Conservation (phyloP, 1,284 basidiomycete genomes). For the Ustilago xerochloae region DNA sequence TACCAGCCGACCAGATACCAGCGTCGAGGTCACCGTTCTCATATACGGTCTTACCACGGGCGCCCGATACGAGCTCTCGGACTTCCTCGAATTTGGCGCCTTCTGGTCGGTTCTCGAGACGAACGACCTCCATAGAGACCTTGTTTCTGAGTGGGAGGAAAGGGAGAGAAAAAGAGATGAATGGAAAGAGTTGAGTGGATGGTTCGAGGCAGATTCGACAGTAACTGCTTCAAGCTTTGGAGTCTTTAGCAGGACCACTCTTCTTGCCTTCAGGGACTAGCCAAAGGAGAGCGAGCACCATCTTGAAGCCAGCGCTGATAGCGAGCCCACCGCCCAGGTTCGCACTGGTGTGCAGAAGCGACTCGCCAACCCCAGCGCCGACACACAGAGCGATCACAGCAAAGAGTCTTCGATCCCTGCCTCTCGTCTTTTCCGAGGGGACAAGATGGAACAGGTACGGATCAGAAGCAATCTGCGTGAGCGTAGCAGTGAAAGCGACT, state of each 20-base stretch:
- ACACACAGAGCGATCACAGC: slow-evolving; percentile 47
- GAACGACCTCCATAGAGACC: slow-evolving; percentile 82
- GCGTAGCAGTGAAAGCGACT: slow-evolving; percentile 61
- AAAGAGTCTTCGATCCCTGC: slow-evolving; percentile 52
- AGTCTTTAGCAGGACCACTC: slow-evolving; percentile 2
- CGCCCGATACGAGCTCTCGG: slow-evolving; percentile 80
- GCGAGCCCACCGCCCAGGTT: slow-evolving; percentile 48
- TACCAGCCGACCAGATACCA: slow-evolving; percentile 88
- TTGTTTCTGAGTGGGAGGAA: slow-evolving; percentile 71
- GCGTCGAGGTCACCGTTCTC: slow-evolving; percentile 85
- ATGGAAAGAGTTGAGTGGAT: not conserved
- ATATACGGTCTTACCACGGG: slow-evolving; percentile 81
- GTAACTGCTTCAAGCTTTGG: slow-evolving; percentile 13
- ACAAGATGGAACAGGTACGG: slow-evolving; percentile 56
- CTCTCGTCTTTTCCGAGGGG: slow-evolving; percentile 44
- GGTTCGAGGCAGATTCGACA: not conserved
- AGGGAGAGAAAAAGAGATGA: not conserved
- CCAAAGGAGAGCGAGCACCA: slow-evolving; percentile 49
- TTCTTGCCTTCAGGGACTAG: slow-evolving; percentile 42
- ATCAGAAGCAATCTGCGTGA: slow-evolving; percentile 60
- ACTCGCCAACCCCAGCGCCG: slow-evolving; percentile 59
- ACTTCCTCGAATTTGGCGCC: slow-evolving; percentile 90
- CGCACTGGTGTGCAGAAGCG: slow-evolving; percentile 46
- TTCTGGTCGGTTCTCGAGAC: slow-evolving; percentile 80
- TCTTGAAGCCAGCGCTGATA: slow-evolving; percentile 55